phyloP scores from a whole-genome alignment of 192 early-diverging fungal species.

The Linderina pennispora region DNA sequence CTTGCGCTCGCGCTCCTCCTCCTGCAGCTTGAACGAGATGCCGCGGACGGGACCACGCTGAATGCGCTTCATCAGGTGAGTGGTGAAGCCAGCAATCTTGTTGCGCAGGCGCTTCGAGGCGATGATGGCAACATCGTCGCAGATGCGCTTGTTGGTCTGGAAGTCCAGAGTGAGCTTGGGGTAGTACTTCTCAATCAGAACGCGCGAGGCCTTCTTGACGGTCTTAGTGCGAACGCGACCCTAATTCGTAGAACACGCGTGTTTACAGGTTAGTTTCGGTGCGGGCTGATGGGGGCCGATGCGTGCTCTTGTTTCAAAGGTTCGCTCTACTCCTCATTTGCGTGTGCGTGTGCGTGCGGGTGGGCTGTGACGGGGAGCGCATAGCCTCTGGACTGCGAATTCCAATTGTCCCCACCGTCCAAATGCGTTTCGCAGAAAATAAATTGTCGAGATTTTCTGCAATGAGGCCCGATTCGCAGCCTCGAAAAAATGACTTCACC shows the following conservation, averaged over 20 bases:
- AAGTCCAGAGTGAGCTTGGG: constrained; percentile 97
- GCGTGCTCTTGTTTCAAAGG: no score
- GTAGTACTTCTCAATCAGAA: constrained; percentile 99
- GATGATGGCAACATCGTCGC: constrained; percentile 96
- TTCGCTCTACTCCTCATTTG: no score
- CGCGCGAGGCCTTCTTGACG: constrained; percentile 99
- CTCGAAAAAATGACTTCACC: no score
- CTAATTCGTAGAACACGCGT: constrained; percentile 16
- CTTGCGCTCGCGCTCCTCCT: constrained; percentile 99
- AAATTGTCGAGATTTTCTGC: no score
- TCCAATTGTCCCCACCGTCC: no score
- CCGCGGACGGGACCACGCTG: constrained; percentile 97
- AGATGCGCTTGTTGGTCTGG: constrained; percentile 99
- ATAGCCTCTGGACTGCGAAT: no score
- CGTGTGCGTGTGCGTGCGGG: no score
- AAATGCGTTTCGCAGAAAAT: no score
- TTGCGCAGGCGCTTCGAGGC: constrained; percentile 98
- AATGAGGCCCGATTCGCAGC: no score
- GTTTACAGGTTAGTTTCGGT: no score
- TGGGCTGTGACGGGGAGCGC: no score
- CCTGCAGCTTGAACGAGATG: constrained; percentile 99
- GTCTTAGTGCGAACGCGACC: constrained; percentile 99
- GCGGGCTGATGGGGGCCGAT: no score
- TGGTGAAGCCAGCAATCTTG: constrained; percentile 99
- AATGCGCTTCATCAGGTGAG: constrained; percentile 99